Percentiles rank a stretch among this genome's conserved stretches.
These are phyloP conservation scores for Colletotrichum ledebouriae DNA, from an alignment of 2,329 filamentous ascomycete genomes.

Conservation along the genomic window DNA sequence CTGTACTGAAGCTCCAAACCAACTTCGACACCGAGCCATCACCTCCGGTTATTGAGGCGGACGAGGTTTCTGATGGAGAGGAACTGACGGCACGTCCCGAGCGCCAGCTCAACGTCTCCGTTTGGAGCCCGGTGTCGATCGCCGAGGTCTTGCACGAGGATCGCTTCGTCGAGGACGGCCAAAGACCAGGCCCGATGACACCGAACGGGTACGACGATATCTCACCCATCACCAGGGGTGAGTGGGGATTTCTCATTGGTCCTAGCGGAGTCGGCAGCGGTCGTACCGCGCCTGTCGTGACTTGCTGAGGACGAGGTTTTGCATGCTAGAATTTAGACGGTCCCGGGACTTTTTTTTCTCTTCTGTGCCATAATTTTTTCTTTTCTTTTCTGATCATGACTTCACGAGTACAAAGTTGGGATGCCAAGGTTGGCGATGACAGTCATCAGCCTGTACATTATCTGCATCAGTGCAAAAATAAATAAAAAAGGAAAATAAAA, in stretches of 20 bases:
- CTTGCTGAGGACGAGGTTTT: constrained; percentile 54
- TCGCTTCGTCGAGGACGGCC: constrained; percentile 39
- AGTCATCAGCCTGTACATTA: constrained; percentile 36
- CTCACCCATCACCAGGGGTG: constrained; percentile 71
- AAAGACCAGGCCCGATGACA: constrained; percentile 63
- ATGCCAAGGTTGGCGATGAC: constrained; percentile 20
- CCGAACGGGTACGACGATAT: constrained; percentile 73
- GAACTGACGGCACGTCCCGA: constrained; percentile 56
- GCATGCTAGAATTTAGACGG: constrained; percentile 10
- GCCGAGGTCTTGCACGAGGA: constrained; percentile 57
- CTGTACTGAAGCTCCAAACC: constrained; percentile 59
- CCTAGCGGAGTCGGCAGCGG: constrained; percentile 59
- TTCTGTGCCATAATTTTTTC: constrained; percentile 32
- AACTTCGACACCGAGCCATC: constrained; percentile 51
- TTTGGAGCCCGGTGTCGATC: constrained; percentile 56
- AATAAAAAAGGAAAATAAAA: background rate
- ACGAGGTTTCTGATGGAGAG: constrained; percentile 50
- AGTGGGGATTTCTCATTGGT: constrained; percentile 73
- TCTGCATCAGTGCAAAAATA: constrained; percentile 9
- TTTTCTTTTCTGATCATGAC: constrained; percentile 12
- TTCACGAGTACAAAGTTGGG: constrained; percentile 30
- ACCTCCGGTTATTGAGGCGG: constrained; percentile 1
- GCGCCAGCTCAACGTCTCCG: constrained; percentile 45
- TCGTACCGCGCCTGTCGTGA: constrained; percentile 65
- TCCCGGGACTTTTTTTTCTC: constrained; percentile 9